Evolutionary conservation across 78 protist species (phyloP).

Genomic region (Creolimax fragrantissima): DNA sequence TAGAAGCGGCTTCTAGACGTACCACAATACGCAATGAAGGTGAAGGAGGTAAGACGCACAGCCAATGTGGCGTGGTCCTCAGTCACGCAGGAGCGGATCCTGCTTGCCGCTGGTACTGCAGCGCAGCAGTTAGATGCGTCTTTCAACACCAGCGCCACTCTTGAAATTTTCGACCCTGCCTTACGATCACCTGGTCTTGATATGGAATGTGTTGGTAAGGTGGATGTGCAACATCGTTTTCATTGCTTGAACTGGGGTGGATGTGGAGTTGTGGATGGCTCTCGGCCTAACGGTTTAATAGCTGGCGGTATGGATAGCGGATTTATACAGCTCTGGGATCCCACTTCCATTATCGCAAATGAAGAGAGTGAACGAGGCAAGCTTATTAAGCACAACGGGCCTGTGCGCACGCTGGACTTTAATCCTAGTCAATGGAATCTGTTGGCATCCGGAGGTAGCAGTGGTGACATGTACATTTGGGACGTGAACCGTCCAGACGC

Average conservation of each 20-base stretch:
- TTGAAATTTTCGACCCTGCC: conserved; percentile 43
- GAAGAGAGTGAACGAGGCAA: background rate
- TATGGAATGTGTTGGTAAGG: background rate
- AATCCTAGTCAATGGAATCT: conserved; percentile 35
- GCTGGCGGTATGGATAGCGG: conserved; percentile 63
- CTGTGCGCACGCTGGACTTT: conserved; percentile 49
- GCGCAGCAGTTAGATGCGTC: conserved; percentile 44
- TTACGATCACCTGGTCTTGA: background rate
- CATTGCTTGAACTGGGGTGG: conserved; percentile 45
- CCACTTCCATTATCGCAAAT: background rate
- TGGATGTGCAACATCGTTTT: conserved; percentile 4
- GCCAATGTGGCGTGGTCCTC: conserved; percentile 8
- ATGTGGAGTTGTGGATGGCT: background rate
- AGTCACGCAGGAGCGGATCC: conserved; percentile 8
- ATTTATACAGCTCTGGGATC: conserved; percentile 23
- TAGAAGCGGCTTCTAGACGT: no score
- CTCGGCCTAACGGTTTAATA: conserved; percentile 28
- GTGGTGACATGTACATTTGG: conserved; percentile 37
- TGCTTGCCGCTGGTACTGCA: conserved; percentile 28
- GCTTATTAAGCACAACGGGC: conserved; percentile 26
- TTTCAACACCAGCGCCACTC: conserved; percentile 30
- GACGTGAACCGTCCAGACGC: background rate
- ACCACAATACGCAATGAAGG: background rate
- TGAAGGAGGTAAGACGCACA: background rate
- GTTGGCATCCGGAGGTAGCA: conserved; percentile 45